A percentile compares a stretch with the other conserved stretches of the same genome.
phyloP scores from a whole-genome alignment of 2,329 filamentous ascomycete genomes.

The Zopfia rhizophila region DNA sequence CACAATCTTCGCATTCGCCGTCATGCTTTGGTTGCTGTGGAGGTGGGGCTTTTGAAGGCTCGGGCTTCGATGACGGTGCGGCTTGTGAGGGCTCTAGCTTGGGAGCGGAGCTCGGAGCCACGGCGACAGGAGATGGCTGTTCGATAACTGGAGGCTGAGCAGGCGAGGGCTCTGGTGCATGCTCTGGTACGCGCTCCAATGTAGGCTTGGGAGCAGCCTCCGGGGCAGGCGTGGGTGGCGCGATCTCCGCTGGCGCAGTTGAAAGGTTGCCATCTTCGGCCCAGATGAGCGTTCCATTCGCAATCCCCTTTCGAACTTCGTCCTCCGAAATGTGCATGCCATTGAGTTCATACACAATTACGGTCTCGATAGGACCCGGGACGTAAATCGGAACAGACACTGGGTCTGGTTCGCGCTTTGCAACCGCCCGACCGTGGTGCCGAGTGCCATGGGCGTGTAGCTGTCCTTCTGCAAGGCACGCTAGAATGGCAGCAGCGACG shows the following conservation, averaged over 20 bases:
- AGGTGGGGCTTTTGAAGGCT: conserved; percentile 28
- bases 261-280: conserved; percentile 68
- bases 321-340: conserved; percentile 69
- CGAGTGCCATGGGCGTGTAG: conserved; percentile 69
- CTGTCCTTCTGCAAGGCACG: conserved; percentile 65
- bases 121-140: conserved; percentile 32
- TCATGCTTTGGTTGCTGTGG: conserved; percentile 26
- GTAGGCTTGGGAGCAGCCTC: conserved; percentile 38
- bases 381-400: conserved; percentile 61
- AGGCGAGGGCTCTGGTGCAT: conserved; percentile 22
- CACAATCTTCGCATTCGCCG: conserved; percentile 61
- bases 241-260: conserved; percentile 24
- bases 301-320: conserved; percentile 77
- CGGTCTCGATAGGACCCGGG: conserved; percentile 68
- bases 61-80: conserved; percentile 17
- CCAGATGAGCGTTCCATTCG: conserved; percentile 72
- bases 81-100: conserved; percentile 25
- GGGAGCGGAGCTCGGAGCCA: conserved; percentile 33
- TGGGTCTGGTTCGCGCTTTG: conserved; percentile 61
- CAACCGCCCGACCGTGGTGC: conserved; percentile 41
- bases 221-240: conserved; percentile 18
- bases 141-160: conserved; percentile 25
- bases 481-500: conserved; percentile 53
- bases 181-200: conserved; percentile 25
- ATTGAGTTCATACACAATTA: conserved; percentile 77